phyloP scores from a whole-genome alignment of 495 filamentous ascomycete genomes.

The Penicillium steckii region DNA sequence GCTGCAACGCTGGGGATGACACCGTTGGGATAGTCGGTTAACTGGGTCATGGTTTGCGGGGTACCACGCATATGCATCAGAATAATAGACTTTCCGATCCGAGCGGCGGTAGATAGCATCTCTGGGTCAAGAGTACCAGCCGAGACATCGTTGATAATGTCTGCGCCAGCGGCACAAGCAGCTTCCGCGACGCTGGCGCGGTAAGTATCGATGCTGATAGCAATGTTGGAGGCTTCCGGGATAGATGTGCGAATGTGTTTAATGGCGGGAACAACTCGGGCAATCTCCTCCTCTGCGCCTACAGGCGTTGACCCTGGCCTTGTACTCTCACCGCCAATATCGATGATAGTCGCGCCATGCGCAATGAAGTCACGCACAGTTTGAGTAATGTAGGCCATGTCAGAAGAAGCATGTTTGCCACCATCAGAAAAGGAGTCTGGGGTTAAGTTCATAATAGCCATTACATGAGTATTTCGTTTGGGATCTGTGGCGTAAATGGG shows the following conservation, averaged over 20 bases:
- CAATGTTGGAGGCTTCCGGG: constrained; percentile 57
- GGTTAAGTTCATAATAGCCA: constrained; percentile 94
- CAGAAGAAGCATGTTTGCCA: constrained; percentile 54
- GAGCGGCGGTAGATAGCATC: constrained; percentile 81
- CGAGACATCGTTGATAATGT: constrained; percentile 95
- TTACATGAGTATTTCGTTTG: constrained; percentile 69
- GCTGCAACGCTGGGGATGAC: constrained; percentile 64
- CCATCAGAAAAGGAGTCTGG: constrained; percentile 98
- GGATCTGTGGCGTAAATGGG: constrained; percentile 63
- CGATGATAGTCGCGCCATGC: constrained; percentile 77
- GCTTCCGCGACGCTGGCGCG: constrained; percentile 79
- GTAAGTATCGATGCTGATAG: constrained; percentile 91
- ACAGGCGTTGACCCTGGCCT: constrained; percentile 70
- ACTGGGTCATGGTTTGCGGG: constrained; percentile 74
- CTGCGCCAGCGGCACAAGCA: constrained; percentile 78
- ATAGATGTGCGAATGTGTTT: constrained; percentile 63
- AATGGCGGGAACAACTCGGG: constrained; percentile 77
- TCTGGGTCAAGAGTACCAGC: constrained; percentile 73
- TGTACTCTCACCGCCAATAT: constrained; percentile 91
- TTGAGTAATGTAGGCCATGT: constrained; percentile 37
- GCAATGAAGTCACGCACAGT: constrained; percentile 60
- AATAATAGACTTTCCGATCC: constrained; percentile 76
- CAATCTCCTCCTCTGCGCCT: constrained; percentile 67
- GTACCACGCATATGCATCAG: constrained; percentile 96
- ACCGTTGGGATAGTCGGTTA: constrained; percentile 70